phyloP scores from a whole-genome alignment of 1,284 basidiomycete species.

The Hypsizygus ulmarius region DNA sequence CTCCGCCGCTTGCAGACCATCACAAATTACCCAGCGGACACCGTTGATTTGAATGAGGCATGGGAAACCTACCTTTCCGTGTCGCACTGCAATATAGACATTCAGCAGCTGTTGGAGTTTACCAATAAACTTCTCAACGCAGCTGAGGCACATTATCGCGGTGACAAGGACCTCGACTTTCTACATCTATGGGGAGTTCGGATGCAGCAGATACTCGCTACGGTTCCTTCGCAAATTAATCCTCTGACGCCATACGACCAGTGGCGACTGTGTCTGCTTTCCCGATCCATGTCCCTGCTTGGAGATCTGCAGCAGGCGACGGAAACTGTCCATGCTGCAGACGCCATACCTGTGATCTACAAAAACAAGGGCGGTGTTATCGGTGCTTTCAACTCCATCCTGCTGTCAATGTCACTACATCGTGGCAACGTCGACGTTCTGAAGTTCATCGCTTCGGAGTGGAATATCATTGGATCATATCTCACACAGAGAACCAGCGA shows the following conservation, averaged over 20 bases:
- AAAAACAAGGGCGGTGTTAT: conserved; percentile 18
- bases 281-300: conserved; percentile 33
- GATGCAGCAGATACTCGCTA: conserved; percentile 32
- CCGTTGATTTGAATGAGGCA: conserved; percentile 36
- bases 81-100: conserved; percentile 18
- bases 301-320: conserved; percentile 37
- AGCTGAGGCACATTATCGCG: conserved; percentile 27
- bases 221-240: conserved; percentile 20
- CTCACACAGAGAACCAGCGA: conserved; percentile 20
- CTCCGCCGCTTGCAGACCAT: conserved; percentile 22
- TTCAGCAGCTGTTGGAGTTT: conserved; percentile 31
- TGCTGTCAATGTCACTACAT: conserved; percentile 37
- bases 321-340: conserved; percentile 24
- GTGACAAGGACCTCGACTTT: conserved; percentile 20
- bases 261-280: conserved; percentile 29
- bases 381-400: conserved; percentile 38
- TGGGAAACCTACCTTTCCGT: conserved; percentile 36
- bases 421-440: conserved; percentile 38
- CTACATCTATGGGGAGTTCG: conserved; percentile 39
- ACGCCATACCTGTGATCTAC: conserved; percentile 4
- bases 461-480: conserved; percentile 36
- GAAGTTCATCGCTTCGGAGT: conserved; percentile 44
- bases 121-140: conserved; percentile 28
- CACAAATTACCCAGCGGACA: neutral
- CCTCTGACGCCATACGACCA: conserved; percentile 11